Base-by-base conservation (phyloP, 129 eudicot genomes). In the Escallonia rubra region DNA sequence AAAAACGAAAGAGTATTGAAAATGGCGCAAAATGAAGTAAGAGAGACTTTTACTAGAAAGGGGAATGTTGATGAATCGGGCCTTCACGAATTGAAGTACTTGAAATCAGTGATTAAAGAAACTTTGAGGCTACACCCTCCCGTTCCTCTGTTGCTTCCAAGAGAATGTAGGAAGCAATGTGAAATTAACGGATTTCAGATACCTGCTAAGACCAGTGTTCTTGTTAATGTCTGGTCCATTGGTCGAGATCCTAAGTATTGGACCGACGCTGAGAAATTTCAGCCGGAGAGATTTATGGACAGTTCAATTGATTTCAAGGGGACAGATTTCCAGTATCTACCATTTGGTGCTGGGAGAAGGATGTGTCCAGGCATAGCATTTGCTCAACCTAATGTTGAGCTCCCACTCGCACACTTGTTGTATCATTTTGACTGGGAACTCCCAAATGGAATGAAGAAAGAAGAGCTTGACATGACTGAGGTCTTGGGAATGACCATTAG, bases 21-120 rank as follows among this genome's bases (percentile, higher is more conserved):
- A 63, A 63, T 14, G n/a, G 67, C 43, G 1, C 67, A 63, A 63
- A 43, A 16, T 45, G 68, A 64, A 48, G 68, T 48, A 16, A 64
- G 68, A 64, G n/a, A 34, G 55, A 42, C 47, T 41, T 47, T 64
- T 14, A 48, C 43, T 11, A 64, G 57, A 14, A 48, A 38, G 45
- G 57, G 45, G 49, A 48, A 40, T 9, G 57, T 48, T 10, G 68
- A 34, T 3, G 57, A 64, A 64, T 15, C 57, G 10, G 57, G 49
- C 11, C 34, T 64, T 47, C 51, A 47, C 6, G 51, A 47, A 47
- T 10, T 47, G 10, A 47, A 5, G 6, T 47, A 47, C 51, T 10
- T 47, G 2, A 47, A 47, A 47, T 6, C 2, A 23, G 34, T 23
- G 34, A 23, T 23, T 23, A 23, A 23, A 23, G 34, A 23, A 23